phyloP scores from a whole-genome alignment of 2,329 filamentous ascomycete genomes.

The Echinosphaeria canescens region DNA sequence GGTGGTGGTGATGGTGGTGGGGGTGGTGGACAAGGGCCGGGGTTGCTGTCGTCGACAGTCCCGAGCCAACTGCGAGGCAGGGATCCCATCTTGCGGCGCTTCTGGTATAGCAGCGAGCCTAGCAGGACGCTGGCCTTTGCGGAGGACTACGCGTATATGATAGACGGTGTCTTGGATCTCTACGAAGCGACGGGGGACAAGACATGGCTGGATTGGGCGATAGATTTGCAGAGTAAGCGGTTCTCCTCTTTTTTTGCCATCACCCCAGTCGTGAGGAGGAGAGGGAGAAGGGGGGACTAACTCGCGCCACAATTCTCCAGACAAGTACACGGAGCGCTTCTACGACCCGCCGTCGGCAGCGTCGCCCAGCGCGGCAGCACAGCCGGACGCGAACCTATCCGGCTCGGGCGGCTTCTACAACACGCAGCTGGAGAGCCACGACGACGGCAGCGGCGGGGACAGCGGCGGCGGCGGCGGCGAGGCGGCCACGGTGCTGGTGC shows the following conservation, averaged over 20 bases:
- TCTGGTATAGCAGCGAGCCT: conserved; percentile 48
- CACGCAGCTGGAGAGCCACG: conserved; percentile 33
- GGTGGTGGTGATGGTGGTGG: too few relatives aligned
- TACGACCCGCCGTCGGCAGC: conserved; percentile 35
- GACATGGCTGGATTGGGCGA: conserved; percentile 57
- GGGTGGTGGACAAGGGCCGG: too few relatives aligned
- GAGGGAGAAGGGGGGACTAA: conserved; percentile 50
- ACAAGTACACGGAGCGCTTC: conserved; percentile 54
- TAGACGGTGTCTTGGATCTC: conserved; percentile 62
- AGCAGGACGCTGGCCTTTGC: conserved; percentile 61
- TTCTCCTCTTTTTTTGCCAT: too few relatives aligned
- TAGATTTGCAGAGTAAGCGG: conserved; percentile 56
- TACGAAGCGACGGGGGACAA: conserved; percentile 69
- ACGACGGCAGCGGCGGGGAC: too few relatives aligned
- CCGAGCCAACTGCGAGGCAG: too few relatives aligned
- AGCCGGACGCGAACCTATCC: conserved; percentile 10
- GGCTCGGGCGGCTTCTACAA: conserved; percentile 50
- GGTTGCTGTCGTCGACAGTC: too few relatives aligned
- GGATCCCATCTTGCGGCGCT: conserved; percentile 38
- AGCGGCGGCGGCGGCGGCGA: too few relatives aligned
- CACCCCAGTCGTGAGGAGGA: too few relatives aligned
- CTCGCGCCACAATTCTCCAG: conserved; percentile 68
- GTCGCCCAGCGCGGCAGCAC: conserved; percentile 13
- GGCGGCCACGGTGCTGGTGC: conserved; percentile 52
- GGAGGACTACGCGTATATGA: conserved; percentile 86